Percentiles rank a stretch among this genome's conserved stretches.
Evolutionary conservation across 129 eudicot genomes (phyloP).

Genomic region (Ambrosia artemisiifolia): DNA sequence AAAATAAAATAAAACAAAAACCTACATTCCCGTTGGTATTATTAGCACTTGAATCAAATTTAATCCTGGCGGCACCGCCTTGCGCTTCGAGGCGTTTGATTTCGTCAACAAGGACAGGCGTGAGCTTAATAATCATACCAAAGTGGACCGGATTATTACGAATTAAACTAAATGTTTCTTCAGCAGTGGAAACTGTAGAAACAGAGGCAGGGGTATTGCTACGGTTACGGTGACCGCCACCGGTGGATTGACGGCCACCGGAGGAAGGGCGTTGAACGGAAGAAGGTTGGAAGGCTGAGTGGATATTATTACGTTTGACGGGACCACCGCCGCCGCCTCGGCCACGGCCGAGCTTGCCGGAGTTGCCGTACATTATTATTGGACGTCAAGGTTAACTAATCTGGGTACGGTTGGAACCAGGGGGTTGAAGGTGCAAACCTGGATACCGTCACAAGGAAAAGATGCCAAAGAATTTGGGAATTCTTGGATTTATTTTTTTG

Average conservation of each 20-base stretch:
- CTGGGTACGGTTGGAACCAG: conserved; percentile 4
- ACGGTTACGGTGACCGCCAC: conserved; percentile 48
- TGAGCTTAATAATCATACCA: conserved; percentile 70
- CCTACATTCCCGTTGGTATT: conserved; percentile 73
- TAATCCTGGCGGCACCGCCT: conserved; percentile 65
- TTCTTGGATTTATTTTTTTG: conserved; percentile 15
- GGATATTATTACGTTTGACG: conserved; percentile 57
- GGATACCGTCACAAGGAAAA: conserved; percentile 41
- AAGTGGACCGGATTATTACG: conserved; percentile 62
- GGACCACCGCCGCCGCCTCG: conserved; percentile 47
- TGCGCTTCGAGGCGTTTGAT: conserved; percentile 78
- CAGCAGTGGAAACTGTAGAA: conserved; percentile 34
- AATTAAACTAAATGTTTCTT: conserved; percentile 73
- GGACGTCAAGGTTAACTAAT: conserved; percentile 18
- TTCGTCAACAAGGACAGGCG: conserved; percentile 92
- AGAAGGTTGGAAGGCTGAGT: conserved; percentile 56
- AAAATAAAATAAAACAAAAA: too few relatives aligned
- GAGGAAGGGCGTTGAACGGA: conserved; percentile 42
- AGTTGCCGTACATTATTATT: conserved; percentile 63
- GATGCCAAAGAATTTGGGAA: conserved; percentile 38
- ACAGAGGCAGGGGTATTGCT: conserved; percentile 25
- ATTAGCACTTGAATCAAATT: conserved; percentile 66
- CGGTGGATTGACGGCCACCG: conserved; percentile 53
- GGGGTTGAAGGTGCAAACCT: conserved; percentile 21
- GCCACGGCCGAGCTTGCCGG: conserved; percentile 76